Conservation (phyloP, 1,284 basidiomycete genomes). For the Ceratobasidium sp. region DNA sequence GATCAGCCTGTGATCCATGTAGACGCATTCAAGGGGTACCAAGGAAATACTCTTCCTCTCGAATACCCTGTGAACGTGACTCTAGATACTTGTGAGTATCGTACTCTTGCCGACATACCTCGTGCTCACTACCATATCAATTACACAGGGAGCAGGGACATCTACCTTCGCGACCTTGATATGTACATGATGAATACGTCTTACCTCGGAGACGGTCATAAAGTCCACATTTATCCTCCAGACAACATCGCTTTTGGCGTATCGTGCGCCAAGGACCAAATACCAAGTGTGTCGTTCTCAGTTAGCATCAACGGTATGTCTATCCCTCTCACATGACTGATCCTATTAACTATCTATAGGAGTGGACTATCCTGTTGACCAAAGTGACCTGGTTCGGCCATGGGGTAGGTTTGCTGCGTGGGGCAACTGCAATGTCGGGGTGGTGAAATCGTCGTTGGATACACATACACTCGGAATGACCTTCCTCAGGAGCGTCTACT, state of each 20-base stretch:
- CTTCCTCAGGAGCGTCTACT: conserved; percentile 38
- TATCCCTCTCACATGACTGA: too few species aligned
- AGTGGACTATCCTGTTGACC: conserved; percentile 34
- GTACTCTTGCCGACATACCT: not conserved
- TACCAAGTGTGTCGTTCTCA: conserved; percentile 19
- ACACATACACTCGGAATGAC: conserved; percentile 20
- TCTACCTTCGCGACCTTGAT: conserved; percentile 27
- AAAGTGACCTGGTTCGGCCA: conserved; percentile 21
- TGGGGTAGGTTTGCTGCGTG: not conserved
- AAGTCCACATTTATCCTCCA: conserved; percentile 30
- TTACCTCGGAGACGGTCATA: conserved; percentile 7
- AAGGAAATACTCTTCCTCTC: conserved; percentile 30
- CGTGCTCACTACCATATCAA: not conserved
- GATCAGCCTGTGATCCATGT: conserved; percentile 20
- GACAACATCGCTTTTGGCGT: conserved; percentile 35
- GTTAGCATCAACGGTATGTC: conserved; percentile 33
- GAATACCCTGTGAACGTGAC: conserved; percentile 15
- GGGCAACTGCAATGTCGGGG: conserved; percentile 30
- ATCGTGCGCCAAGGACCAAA: conserved; percentile 1
- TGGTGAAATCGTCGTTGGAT: conserved; percentile 16
- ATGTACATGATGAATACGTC: conserved; percentile 28
- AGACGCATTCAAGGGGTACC: conserved; percentile 33
- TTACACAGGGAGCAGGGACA: conserved; percentile 34
- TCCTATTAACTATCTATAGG: conserved; percentile 4
- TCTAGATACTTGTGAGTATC: conserved; percentile 16